These are phyloP conservation scores for Colletotrichum cereale DNA, from an alignment of 2,329 filamentous ascomycete genomes.

Conservation along the genomic window DNA sequence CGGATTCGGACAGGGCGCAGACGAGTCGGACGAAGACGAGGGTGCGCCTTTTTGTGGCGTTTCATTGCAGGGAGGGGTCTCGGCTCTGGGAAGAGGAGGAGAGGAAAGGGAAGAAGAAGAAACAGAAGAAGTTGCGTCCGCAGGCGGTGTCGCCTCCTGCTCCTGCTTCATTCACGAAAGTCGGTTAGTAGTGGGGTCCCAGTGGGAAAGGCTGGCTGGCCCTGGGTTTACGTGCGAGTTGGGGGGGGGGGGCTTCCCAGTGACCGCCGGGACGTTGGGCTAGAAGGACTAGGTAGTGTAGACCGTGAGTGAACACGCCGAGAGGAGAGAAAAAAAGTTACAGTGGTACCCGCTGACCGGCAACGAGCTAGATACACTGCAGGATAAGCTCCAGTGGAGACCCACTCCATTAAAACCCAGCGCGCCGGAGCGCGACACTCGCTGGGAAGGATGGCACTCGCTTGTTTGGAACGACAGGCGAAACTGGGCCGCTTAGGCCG, in stretches of 20 bases:
- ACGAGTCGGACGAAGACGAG: conserved; percentile 13
- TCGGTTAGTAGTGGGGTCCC: conserved; percentile 39
- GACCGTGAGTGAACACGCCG: not conserved
- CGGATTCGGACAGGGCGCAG: conserved; percentile 3
- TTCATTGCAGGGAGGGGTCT: conserved; percentile 29
- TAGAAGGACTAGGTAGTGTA: not conserved
- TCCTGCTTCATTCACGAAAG: conserved; percentile 36
- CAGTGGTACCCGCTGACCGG: conserved; percentile 24
- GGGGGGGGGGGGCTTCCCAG: conserved; percentile 11
- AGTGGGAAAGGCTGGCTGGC: conserved; percentile 18
- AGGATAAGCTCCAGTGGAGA: conserved; percentile 5
- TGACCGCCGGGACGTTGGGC: not conserved
- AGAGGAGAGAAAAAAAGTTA: not conserved
- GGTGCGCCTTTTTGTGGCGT: conserved; percentile 21
- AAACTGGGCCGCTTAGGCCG: conserved; percentile 1
- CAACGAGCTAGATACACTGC: not conserved
- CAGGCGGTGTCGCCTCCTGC: conserved; percentile 26
- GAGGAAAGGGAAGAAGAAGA: not conserved
- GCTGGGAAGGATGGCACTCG: conserved; percentile 2
- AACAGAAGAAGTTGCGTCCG: conserved; percentile 6
- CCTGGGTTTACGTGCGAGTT: conserved; percentile 13
- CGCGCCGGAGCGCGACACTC: conserved; percentile 24
- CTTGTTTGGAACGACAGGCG: conserved; percentile 7
- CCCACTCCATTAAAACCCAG: conserved; percentile 35
- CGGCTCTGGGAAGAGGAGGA: not conserved